These are phyloP conservation scores for Wickerhamomyces sp. DNA, from an alignment of 1,139 yeast species.

Conservation along the genomic window DNA sequence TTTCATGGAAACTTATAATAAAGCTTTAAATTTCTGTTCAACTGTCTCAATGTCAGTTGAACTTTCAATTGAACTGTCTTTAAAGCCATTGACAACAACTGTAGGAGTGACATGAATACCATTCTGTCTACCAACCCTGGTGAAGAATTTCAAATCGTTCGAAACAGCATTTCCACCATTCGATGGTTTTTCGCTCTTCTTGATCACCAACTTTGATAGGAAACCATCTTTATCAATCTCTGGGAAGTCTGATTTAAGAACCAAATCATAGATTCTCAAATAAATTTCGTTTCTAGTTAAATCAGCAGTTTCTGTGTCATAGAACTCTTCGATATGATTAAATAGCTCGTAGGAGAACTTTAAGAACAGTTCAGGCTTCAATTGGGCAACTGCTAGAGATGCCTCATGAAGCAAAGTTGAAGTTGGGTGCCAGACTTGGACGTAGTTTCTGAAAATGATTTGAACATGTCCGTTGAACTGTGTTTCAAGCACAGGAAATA, in stretches of 20 bases:
- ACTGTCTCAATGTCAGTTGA: constrained; percentile 33
- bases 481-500: constrained; percentile 50
- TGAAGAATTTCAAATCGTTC: constrained; percentile 66
- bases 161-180: constrained; percentile 60
- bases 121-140: constrained; percentile 67
- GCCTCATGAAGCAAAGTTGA: constrained; percentile 69
- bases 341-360: constrained; percentile 53
- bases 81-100: constrained; percentile 65
- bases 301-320: constrained; percentile 55
- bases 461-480: constrained; percentile 49
- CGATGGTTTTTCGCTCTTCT: constrained; percentile 26
- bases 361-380: constrained; percentile 63
- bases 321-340: constrained; percentile 47
- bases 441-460: constrained; percentile 58
- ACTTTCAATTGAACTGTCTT: constrained; percentile 39
- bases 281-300: constrained; percentile 56
- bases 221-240: constrained; percentile 35
- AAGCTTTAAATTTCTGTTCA: constrained; percentile 25
- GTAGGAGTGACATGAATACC: constrained; percentile 89
- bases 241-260: constrained; percentile 43
- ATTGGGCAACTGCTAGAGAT: constrained; percentile 59
- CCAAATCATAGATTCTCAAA: constrained; percentile 28
- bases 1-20: constrained; percentile 6
- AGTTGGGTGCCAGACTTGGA: constrained; percentile 87
- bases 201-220: constrained; percentile 26